Base-by-base conservation (phyloP, 2,329 filamentous ascomycete species). In the Talaromyces sp. region DNA sequence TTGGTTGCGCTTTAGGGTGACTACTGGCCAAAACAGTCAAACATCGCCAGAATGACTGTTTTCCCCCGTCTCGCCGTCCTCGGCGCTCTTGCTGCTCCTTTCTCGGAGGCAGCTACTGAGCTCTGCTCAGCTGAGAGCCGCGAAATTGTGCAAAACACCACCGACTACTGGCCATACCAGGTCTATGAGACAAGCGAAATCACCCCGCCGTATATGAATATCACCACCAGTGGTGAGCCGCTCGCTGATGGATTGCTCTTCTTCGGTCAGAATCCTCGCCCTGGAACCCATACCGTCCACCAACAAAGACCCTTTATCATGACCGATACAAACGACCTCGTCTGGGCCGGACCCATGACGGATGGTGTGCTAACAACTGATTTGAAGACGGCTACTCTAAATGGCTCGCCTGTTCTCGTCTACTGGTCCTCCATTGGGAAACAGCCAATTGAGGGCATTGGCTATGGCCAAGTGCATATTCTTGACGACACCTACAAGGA, bases 241-340 rank as follows among this genome's bases (percentile, higher is more conserved):
- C 55, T 57, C 10, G 32, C 24, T n/a, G 35, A 41, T 19, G 55
- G 55, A 26, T 19, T 29, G 35, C 24, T 57, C 11, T 57, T 57
- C n/a, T n/a, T 57, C 55, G 55, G 29, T 29, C 55, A 49, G 43
- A 43, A 57, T 46, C 1, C 4, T 29, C 21, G 43, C 13, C n/a
- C 31, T n/a, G 43, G 43, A 13, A 57, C 55, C n/a, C 31, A 55
- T 26, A 41, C 35, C 14, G 10, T 57, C 21, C 50, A 57, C 19
- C 35, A 57, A 17, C 31, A 43, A 24, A 41, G 35, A 10, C 38
- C 55, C 14, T 21, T 57, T 1, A 57, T 57, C 11, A 31, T 57
- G 35, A 57, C 55, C 24, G 55, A 57, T 24, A 31, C 38, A 26
- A 57, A 50, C 35, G 55, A 57, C 9, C 55, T 57, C 14, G 21